phyloP scores from a whole-genome alignment of 1,284 basidiomycete species.

The Phellinidium pouzarii region DNA sequence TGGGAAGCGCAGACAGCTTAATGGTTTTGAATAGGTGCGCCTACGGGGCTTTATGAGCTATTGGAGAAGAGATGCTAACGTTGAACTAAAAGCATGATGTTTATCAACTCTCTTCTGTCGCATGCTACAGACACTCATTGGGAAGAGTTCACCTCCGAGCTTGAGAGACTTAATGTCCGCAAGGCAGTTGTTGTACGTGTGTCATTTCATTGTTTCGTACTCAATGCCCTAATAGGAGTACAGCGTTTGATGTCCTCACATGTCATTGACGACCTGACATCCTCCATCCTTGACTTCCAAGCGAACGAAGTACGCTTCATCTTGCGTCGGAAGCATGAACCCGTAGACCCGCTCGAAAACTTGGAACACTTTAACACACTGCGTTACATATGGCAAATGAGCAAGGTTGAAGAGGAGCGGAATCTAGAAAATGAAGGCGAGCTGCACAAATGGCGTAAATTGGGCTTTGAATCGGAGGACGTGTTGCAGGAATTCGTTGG shows the following conservation, averaged over 20 bases:
- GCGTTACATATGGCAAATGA: slow-evolving; percentile 65
- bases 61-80: background rate
- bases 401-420: slow-evolving; percentile 47
- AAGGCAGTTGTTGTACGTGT: slow-evolving; percentile 77
- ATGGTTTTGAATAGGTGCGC: slow-evolving; percentile 78
- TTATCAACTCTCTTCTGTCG: slow-evolving; percentile 82
- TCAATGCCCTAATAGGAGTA: slow-evolving; percentile 13
- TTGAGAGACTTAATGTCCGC: slow-evolving; percentile 76
- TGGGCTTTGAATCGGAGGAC: slow-evolving; percentile 79
- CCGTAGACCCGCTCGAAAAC: slow-evolving; percentile 65
- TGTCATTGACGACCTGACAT: slow-evolving; percentile 79
- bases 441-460: slow-evolving; percentile 65
- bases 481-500: slow-evolving; percentile 76
- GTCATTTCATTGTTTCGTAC: background rate
- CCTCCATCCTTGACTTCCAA: slow-evolving; percentile 88
- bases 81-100: slow-evolving; percentile 58
- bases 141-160: slow-evolving; percentile 70
- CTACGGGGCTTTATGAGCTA: too few species aligned
- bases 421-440: slow-evolving; percentile 37
- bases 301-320: slow-evolving; percentile 80
- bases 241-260: slow-evolving; percentile 85
- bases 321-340: slow-evolving; percentile 72
- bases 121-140: slow-evolving; percentile 73
- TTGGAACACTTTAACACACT: slow-evolving; percentile 57
- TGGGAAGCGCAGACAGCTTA: slow-evolving; percentile 78